phyloP scores from a whole-genome alignment of 2,329 filamentous ascomycete species.

The Fusarium zealandicum region DNA sequence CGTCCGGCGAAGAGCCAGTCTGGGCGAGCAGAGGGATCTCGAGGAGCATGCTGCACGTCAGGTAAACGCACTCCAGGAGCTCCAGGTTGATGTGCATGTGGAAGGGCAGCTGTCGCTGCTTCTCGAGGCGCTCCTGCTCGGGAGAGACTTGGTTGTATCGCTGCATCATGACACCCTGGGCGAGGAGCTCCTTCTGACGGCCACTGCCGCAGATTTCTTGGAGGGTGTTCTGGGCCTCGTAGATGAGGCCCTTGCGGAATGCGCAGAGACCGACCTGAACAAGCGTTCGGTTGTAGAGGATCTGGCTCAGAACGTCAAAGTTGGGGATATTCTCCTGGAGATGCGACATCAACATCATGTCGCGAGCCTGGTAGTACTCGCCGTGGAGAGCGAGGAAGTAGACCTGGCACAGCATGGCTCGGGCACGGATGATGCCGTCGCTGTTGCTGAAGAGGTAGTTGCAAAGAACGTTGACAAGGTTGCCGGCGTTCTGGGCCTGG shows the following conservation, averaged over 20 bases:
- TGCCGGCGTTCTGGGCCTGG: constrained; percentile 71
- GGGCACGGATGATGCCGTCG: constrained; percentile 93
- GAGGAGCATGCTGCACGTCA: constrained; percentile 98
- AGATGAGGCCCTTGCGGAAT: constrained; percentile 95
- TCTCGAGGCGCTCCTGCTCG: constrained; percentile 96
- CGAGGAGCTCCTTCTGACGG: constrained; percentile 95
- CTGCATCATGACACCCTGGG: constrained; percentile 98
- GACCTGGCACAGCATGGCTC: constrained; percentile 97
- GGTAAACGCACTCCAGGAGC: constrained; percentile 95
- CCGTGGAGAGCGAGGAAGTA: constrained; percentile 98
- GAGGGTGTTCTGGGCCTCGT: constrained; percentile 96
- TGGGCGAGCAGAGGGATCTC: constrained; percentile 97
- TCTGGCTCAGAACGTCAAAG: constrained; percentile 97
- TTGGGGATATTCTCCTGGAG: constrained; percentile 95
- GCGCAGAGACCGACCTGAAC: constrained; percentile 98
- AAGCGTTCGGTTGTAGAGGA: constrained; percentile 96
- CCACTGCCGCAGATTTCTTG: constrained; percentile 98
- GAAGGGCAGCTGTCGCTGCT: constrained; percentile 97
- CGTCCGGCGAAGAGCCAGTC: constrained; percentile 93
- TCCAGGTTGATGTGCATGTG: constrained; percentile 99
- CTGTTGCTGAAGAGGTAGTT: constrained; percentile 94
- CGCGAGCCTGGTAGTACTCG: constrained; percentile 95
- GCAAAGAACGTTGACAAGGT: constrained; percentile 86
- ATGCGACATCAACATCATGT: constrained; percentile 99
- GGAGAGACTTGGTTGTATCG: constrained; percentile 95